These are phyloP conservation scores for Suillus alpinus DNA, from an alignment of 768 basidiomycete genomes.

Conservation along the genomic window DNA sequence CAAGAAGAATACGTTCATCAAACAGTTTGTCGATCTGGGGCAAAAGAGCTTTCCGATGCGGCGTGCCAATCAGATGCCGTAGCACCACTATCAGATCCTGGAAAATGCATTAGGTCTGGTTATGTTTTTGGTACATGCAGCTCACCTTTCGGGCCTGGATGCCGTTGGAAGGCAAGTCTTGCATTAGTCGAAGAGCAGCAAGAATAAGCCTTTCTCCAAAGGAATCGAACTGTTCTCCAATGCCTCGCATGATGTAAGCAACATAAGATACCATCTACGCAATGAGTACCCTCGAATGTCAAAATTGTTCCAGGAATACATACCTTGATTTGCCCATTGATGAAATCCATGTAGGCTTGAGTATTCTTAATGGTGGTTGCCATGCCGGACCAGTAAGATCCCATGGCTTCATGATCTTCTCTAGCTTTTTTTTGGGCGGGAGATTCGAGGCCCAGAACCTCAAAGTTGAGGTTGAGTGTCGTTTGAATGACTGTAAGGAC, in stretches of 20 bases:
- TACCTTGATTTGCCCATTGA: constrained; percentile 90
- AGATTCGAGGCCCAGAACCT: constrained; percentile 73
- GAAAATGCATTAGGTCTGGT: neutral
- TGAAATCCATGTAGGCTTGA: constrained; percentile 75
- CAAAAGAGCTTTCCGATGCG: constrained; percentile 75
- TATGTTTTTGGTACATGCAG: neutral
- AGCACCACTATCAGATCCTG: constrained; percentile 93
- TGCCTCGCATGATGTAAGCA: constrained; percentile 81
- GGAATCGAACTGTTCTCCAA: constrained; percentile 58
- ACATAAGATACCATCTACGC: constrained; percentile 85
- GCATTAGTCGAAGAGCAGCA: constrained; percentile 80
- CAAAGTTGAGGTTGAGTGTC: constrained; percentile 76
- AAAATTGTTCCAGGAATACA: neutral
- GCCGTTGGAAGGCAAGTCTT: constrained; percentile 89
- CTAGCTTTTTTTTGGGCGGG: constrained; percentile 79
- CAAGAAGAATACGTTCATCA: constrained; percentile 86
- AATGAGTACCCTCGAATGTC: constrained; percentile 10
- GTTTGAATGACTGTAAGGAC: constrained; percentile 65
- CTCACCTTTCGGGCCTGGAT: constrained; percentile 77
- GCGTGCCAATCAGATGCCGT: constrained; percentile 80
- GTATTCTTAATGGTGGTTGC: constrained; percentile 72
- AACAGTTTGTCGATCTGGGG: constrained; percentile 86
- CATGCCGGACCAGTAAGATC: constrained; percentile 80
- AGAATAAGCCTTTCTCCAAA: constrained; percentile 82
- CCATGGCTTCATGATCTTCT: constrained; percentile 77